A percentile compares a stretch with the other conserved stretches of the same genome.
Evolutionary conservation across 192 early-diverging fungal genomes (phyloP).

Genomic region (Cladochytrium replicatum): DNA sequence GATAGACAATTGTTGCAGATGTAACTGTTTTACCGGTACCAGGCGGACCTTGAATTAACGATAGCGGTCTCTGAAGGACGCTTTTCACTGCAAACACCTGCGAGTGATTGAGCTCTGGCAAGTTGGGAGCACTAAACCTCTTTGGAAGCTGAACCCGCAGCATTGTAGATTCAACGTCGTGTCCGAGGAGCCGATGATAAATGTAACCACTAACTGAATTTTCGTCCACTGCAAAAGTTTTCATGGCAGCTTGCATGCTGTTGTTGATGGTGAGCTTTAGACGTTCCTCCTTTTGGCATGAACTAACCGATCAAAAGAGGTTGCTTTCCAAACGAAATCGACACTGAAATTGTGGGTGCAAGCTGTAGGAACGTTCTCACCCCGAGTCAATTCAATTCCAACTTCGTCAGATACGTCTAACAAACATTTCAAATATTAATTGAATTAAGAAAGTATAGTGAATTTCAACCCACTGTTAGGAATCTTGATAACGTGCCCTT

Average conservation of each 20-base stretch:
- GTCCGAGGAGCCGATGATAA: constrained; percentile 89
- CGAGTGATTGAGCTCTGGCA: constrained; percentile 96
- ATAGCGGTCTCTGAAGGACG: constrained; percentile 83
- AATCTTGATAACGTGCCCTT: constrained; percentile 89
- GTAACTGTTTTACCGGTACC: constrained; percentile 99
- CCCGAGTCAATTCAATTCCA: constrained; percentile 70
- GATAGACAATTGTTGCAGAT: constrained; percentile 94
- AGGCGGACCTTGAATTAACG: constrained; percentile 89
- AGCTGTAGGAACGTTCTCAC: constrained; percentile 59
- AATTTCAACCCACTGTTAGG: constrained; percentile 91
- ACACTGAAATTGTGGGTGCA: constrained; percentile 86
- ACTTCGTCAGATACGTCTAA: constrained; percentile 86
- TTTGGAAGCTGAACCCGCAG: constrained; percentile 74
- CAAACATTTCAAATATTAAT: not conserved
- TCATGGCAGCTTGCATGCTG: constrained; percentile 91
- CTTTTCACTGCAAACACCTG: constrained; percentile 92
- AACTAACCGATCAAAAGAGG: constrained; percentile 73
- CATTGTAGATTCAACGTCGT: constrained; percentile 83
- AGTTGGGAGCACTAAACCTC: constrained; percentile 80
- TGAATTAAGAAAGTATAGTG: too few relatives aligned
- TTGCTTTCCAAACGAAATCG: constrained; percentile 98
- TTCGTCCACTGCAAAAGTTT: constrained; percentile 93
- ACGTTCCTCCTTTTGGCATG: not conserved
- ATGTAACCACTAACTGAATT: constrained; percentile 89
- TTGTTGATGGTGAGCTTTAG: not conserved